Base-by-base conservation (phyloP, 768 basidiomycete species). In the Russula emetica region DNA sequence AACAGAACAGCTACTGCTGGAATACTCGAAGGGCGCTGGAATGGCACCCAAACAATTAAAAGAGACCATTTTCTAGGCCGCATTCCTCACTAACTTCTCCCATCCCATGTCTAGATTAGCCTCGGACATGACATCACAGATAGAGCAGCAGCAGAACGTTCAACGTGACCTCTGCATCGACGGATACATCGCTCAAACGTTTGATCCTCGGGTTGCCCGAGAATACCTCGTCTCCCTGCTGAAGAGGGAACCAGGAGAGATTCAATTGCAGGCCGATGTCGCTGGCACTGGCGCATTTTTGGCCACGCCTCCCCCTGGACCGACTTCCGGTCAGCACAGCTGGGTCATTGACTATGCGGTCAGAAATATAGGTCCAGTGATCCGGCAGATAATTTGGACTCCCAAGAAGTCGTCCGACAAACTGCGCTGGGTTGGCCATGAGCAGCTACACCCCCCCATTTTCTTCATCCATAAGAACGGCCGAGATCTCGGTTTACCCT, bases 401-500 rank as follows among this genome's bases (percentile, higher is more conserved):
- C 42, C 64, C 20, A 38, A 40, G 26, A 56, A 38, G n/a, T 10
- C 13, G 9, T 22, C 55, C 3, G 50, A 63, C 30, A 40, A n/a
- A 45, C 55, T 36, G 10, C 62, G 56, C 50, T 50, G 44, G 20
- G 56, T 63, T 4, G 26, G 42, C 32, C 51, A 59, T 16, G 51
- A 60, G 8, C 28, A 52, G 44, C 55, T 65, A 18, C 16, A 20
- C 24, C 50, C 60, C 9, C 64, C 64, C 6, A 57, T 65, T n/a
- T 65, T 65, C 22, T 65, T 65, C 24, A 8, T 52, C 49, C 22
- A 51, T 7, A 24, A 22, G 5, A 9, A 50, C 16, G 49, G 32
- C n/a, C 6, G 0, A 51, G 9, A 7, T 5, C 64, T 61, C 18
- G 64, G 64, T 24, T 45, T 65, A 6, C 32, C 42, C 20, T 45